Conservation (phyloP, 495 filamentous ascomycete genomes). For the Hypoxylon fragiforme region DNA sequence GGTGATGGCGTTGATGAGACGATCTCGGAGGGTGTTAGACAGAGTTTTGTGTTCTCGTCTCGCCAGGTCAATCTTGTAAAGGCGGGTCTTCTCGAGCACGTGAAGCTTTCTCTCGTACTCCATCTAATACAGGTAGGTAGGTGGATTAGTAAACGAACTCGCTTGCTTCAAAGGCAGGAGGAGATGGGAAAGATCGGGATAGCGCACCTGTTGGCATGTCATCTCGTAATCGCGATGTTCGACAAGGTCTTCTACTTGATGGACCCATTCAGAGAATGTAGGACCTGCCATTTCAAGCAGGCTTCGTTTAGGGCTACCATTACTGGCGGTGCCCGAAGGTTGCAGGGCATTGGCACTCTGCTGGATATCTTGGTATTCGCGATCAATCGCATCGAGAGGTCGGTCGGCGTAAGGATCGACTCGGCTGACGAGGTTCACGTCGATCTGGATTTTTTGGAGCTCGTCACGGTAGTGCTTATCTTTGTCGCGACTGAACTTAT, state of each 20-base stretch:
- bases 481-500: slow-evolving; percentile 75
- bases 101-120: slow-evolving; percentile 58
- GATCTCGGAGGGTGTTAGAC: slow-evolving; percentile 77
- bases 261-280: slow-evolving; percentile 77
- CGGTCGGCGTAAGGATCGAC: slow-evolving; percentile 76
- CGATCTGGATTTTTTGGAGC: slow-evolving; percentile 82
- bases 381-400: slow-evolving; percentile 69
- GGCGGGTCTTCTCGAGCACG: slow-evolving; percentile 56
- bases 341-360: slow-evolving; percentile 54
- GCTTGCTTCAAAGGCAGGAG: too few species aligned
- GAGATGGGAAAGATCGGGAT: slow-evolving; percentile 1
- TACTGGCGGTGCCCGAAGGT: slow-evolving; percentile 47
- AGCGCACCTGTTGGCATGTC: slow-evolving; percentile 71
- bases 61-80: slow-evolving; percentile 72
- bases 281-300: slow-evolving; percentile 72
- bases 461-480: slow-evolving; percentile 87
- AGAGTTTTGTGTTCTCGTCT: slow-evolving; percentile 79
- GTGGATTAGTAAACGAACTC: background rate
- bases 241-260: slow-evolving; percentile 80
- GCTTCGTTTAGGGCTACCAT: slow-evolving; percentile 42
- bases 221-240: slow-evolving; percentile 81
- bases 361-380: slow-evolving; percentile 65
- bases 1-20: slow-evolving; percentile 75
- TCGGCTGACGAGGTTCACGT: slow-evolving; percentile 82
- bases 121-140: slow-evolving; percentile 43